Conservation (phyloP, 2,329 filamentous ascomycete species). For the Ascochyta koolunga region DNA sequence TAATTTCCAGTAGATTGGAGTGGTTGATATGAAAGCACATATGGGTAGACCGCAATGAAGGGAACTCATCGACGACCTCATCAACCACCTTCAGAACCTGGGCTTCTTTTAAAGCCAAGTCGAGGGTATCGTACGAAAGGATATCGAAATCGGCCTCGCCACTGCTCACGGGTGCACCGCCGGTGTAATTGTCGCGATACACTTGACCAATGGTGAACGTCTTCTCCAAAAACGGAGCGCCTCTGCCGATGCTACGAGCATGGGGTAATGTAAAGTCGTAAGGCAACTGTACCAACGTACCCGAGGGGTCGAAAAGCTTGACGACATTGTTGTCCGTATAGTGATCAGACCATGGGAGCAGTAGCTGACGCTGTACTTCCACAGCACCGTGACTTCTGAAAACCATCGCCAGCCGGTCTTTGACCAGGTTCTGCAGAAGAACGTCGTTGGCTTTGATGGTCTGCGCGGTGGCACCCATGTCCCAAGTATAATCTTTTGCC, state of each 20-base stretch:
- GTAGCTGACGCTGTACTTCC: conserved; percentile 72
- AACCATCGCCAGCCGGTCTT: conserved; percentile 74
- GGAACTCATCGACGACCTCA: conserved; percentile 83
- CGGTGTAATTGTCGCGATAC: conserved; percentile 78
- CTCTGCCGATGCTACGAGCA: conserved; percentile 80
- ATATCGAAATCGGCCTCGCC: conserved; percentile 97
- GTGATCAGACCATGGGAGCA: conserved; percentile 83
- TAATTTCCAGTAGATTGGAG: conserved; percentile 79
- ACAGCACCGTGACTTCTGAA: conserved; percentile 91
- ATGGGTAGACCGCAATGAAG: conserved; percentile 69
- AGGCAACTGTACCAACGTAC: conserved; percentile 90
- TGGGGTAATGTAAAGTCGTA: conserved; percentile 91
- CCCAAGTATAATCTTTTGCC: conserved; percentile 71
- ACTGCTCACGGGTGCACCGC: conserved; percentile 80
- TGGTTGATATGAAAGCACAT: conserved; percentile 95
- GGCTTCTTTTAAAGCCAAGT: conserved; percentile 87
- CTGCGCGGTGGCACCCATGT: conserved; percentile 47
- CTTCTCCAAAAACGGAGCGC: conserved; percentile 69
- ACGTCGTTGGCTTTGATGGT: conserved; percentile 59
- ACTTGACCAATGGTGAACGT: conserved; percentile 88
- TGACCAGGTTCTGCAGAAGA: conserved; percentile 74
- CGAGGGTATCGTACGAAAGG: conserved; percentile 78
- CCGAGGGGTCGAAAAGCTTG: conserved; percentile 79
- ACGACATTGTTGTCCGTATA: conserved; percentile 74
- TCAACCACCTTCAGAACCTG: conserved; percentile 94